These are phyloP conservation scores for Geoglossum cookeanum DNA, from an alignment of 2,329 filamentous ascomycete species.

Conservation along the genomic window DNA sequence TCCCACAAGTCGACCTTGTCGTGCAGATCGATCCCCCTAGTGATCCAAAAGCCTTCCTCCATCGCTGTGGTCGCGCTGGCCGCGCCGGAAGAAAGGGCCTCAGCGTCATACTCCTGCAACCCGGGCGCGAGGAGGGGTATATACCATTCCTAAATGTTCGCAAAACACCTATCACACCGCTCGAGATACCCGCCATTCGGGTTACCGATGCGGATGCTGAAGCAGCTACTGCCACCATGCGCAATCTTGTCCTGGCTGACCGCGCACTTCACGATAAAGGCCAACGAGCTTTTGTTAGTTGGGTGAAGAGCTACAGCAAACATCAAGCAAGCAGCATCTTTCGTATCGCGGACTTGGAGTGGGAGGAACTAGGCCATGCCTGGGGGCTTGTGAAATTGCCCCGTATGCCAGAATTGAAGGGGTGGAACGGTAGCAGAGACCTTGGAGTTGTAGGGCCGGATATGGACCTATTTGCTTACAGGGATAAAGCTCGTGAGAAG, in stretches of 20 bases:
- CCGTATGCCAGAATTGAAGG: constrained; percentile 78
- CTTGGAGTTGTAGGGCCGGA: constrained; percentile 41
- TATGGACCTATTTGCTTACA: constrained; percentile 49
- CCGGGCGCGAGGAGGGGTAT: constrained; percentile 77
- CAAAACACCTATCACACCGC: constrained; percentile 58
- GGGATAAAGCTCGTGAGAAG: constrained; percentile 52
- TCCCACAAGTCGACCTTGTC: constrained; percentile 79
- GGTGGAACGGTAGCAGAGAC: constrained; percentile 48
- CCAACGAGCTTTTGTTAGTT: constrained; percentile 81
- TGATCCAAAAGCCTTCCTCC: constrained; percentile 69
- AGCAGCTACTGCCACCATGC: constrained; percentile 38
- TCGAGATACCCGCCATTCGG: constrained; percentile 36
- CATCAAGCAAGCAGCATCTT: constrained; percentile 89
- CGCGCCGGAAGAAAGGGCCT: constrained; percentile 52
- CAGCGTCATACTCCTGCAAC: constrained; percentile 68
- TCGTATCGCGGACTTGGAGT: constrained; percentile 61
- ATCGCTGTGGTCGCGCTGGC: constrained; percentile 44
- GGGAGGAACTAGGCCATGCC: constrained; percentile 58
- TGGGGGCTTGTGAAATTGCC: constrained; percentile 81
- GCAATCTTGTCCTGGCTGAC: constrained; percentile 38
- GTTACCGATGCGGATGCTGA: constrained; percentile 43
- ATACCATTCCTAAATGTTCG: constrained; percentile 70
- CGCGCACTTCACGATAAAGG: constrained; percentile 67
- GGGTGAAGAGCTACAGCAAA: constrained; percentile 78
- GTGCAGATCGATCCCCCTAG: constrained; percentile 72